Conservation (phyloP, 1,284 basidiomycete genomes). For the Pseudozyma sp. region DNA sequence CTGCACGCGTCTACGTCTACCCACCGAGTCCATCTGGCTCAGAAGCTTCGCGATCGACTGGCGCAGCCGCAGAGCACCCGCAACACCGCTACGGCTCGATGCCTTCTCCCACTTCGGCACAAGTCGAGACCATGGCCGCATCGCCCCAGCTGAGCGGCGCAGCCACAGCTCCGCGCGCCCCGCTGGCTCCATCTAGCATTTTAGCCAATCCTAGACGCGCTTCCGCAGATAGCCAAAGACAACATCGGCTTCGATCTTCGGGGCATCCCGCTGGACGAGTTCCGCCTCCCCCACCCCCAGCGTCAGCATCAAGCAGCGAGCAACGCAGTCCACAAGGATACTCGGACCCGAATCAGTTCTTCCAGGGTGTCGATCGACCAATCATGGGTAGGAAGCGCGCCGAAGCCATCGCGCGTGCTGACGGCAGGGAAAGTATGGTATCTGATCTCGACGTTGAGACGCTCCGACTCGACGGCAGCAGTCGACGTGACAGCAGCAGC, state of each 20-base stretch:
- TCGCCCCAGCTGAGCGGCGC: conserved; percentile 5
- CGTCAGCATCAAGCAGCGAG: conserved; percentile 20
- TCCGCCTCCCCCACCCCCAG: conserved; percentile 52
- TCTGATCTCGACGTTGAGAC: conserved; percentile 66
- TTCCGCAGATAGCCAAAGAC: conserved; percentile 20
- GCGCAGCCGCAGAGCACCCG: neutral
- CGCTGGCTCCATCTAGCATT: conserved; percentile 48
- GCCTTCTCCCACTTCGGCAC: conserved; percentile 31
- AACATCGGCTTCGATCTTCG: conserved; percentile 22
- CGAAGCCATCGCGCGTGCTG: conserved; percentile 52
- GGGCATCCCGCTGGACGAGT: conserved; percentile 57
- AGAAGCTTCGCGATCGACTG: conserved; percentile 21
- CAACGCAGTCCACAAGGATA: conserved; percentile 27
- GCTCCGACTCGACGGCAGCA: conserved; percentile 58
- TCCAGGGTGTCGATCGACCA: conserved; percentile 43
- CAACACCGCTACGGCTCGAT: conserved; percentile 33
- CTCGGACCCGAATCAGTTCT: conserved; percentile 48
- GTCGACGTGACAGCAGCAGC: conserved; percentile 55
- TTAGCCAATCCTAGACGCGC: conserved; percentile 32
- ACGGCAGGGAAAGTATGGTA: conserved; percentile 59
- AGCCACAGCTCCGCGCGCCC: conserved; percentile 16
- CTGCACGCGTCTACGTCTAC: conserved; percentile 59
- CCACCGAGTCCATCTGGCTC: conserved; percentile 58
- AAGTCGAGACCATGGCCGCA: conserved; percentile 27
- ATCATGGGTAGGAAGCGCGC: conserved; percentile 51